A percentile compares a stretch with the other conserved stretches of the same genome.
phyloP scores from a whole-genome alignment of 164 flowering plant species.

The Aristolochia californica region DNA sequence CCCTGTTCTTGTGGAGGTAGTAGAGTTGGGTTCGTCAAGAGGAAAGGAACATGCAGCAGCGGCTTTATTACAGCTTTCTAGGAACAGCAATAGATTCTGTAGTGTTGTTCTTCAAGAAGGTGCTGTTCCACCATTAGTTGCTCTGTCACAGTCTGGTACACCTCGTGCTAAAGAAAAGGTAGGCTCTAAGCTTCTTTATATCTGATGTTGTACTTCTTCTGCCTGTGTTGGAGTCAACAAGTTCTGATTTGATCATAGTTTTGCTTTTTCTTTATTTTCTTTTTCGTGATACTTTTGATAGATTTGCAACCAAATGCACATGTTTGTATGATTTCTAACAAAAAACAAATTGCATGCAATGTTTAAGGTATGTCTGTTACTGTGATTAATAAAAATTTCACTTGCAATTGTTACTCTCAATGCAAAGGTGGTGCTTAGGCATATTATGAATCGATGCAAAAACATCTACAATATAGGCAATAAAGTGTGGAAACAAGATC shows the following conservation, averaged over 20 bases:
- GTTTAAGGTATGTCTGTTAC: no score
- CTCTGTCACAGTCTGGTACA: constrained; percentile 82
- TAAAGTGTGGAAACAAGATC: no score
- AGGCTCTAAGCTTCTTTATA: neutral
- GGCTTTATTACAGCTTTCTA: constrained; percentile 77
- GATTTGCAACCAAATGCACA: neutral
- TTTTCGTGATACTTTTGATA: neutral
- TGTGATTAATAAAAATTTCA: no score
- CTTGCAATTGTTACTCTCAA: no score
- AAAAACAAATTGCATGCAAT: no score
- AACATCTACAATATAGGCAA: no score
- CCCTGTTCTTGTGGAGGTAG: constrained; percentile 84
- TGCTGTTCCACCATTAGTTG: constrained; percentile 89
- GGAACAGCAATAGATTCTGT: constrained; percentile 56
- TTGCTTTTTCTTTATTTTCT: neutral
- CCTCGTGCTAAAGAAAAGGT: constrained; percentile 96
- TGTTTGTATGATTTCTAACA: neutral
- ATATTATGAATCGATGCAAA: no score
- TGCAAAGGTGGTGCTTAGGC: no score
- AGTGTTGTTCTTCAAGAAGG: constrained; percentile 85
- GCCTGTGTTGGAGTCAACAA: neutral
- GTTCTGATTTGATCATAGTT: neutral
- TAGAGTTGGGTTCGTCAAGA: constrained; percentile 90
- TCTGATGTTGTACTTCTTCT: neutral
- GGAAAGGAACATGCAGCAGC: constrained; percentile 98